A percentile compares a stretch with the other conserved stretches of the same genome.
phyloP scores from a whole-genome alignment of 345 rosid species.

The Adansonia digitata region DNA sequence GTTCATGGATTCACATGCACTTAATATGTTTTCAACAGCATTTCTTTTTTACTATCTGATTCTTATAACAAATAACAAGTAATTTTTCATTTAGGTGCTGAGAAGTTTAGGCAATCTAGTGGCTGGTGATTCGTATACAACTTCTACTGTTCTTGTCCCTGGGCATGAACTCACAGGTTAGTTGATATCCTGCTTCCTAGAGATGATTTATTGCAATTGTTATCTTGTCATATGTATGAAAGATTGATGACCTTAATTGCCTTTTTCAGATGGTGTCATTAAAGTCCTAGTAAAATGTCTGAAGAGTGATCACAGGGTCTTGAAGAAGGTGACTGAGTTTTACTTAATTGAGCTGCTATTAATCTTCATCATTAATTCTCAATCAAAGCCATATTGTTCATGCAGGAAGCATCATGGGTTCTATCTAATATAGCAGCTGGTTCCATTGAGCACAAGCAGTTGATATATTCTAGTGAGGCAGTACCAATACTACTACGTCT shows the following conservation, averaged over 20 bases:
- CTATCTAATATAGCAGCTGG: conserved; percentile 93
- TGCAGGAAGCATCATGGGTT: conserved; percentile 97
- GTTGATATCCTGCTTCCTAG: conserved; percentile 23
- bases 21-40: not conserved
- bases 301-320: conserved; percentile 83
- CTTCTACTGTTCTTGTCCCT: conserved; percentile 47
- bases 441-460: conserved; percentile 74
- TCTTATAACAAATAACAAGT: conserved; percentile 15
- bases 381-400: conserved; percentile 1
- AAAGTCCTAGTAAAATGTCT: conserved; percentile 74
- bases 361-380: not conserved
- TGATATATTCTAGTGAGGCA: conserved; percentile 67
- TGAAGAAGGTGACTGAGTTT: conserved; percentile 67
- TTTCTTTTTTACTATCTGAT: conserved; percentile 14
- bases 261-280: conserved; percentile 51
- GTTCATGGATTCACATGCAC: not conserved
- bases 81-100: conserved; percentile 47
- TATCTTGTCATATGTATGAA: conserved; percentile 7
- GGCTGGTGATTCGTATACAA: conserved; percentile 76
- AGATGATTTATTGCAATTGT: conserved; percentile 10
- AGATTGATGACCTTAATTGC: conserved; percentile 15
- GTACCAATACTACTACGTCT: conserved; percentile 60
- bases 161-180: conserved; percentile 67
- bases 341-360: not conserved
- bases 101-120: conserved; percentile 91